Evolutionary conservation across 805 yeast species (phyloP).

Genomic region (Teunomyces lycoperdinae): DNA sequence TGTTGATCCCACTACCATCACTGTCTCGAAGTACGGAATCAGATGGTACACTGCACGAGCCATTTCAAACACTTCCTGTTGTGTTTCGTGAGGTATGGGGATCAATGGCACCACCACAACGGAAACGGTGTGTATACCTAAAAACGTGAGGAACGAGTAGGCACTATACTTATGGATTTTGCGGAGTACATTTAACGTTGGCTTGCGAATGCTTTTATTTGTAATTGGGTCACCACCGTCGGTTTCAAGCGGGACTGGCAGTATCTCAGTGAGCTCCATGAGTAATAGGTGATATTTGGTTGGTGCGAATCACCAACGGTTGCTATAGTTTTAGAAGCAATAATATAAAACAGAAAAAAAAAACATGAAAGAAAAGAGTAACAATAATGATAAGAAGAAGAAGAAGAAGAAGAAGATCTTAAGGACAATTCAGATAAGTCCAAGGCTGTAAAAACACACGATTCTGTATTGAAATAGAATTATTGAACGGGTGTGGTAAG

Average conservation of each 20-base stretch:
- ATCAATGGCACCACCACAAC: conserved; percentile 53
- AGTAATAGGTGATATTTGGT: neutral
- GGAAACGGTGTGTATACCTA: conserved; percentile 54
- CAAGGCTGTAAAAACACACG: neutral
- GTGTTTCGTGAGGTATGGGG: conserved; percentile 36
- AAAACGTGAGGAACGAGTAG: conserved; percentile 52
- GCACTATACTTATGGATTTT: conserved; percentile 60
- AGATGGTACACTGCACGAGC: conserved; percentile 60
- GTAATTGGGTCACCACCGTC: neutral
- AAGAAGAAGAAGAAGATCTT: too few relatives aligned
- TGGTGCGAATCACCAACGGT: neutral
- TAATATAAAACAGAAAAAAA: neutral
- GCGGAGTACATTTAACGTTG: conserved; percentile 2
- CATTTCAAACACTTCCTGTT: conserved; percentile 56
- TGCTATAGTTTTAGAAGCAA: too few relatives aligned
- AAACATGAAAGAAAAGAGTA: neutral
- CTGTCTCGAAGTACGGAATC: conserved; percentile 46
- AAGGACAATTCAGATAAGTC: too few relatives aligned
- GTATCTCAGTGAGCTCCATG: neutral
- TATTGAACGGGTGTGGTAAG: neutral
- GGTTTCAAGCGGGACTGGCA: neutral
- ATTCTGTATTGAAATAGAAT: neutral
- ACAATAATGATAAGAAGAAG: neutral
- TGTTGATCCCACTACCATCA: conserved; percentile 46
- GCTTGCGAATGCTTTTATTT: neutral